Conservation (phyloP, 2,329 filamentous ascomycete genomes). For the Kalmusia sp. region DNA sequence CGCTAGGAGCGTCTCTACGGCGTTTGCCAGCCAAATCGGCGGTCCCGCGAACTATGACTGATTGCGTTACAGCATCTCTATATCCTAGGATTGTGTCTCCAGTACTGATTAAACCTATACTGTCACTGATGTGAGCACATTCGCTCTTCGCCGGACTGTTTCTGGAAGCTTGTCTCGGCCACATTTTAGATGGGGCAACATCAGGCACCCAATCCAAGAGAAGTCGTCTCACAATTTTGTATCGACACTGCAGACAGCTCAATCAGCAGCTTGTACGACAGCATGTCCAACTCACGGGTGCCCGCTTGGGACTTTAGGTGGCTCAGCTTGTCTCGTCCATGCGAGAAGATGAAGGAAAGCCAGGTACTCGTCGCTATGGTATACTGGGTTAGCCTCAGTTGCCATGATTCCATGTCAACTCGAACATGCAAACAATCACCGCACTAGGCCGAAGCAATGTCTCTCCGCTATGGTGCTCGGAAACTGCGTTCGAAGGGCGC, state of each 20-base stretch:
- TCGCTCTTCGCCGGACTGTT: constrained; percentile 1
- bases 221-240: neutral
- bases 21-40: constrained; percentile 94
- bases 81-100: constrained; percentile 14
- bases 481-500: neutral
- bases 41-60: constrained; percentile 69
- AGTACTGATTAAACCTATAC: constrained; percentile 6
- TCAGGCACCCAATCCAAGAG: neutral
- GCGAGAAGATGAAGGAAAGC: neutral
- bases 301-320: neutral
- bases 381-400: neutral
- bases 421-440: neutral
- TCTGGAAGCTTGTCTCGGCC: neutral
- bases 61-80: constrained; percentile 33
- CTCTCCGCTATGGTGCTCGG: neutral
- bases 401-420: neutral
- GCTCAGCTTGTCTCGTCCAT: neutral
- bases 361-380: neutral
- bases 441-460: neutral
- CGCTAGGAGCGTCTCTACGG: constrained; percentile 93
- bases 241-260: neutral
- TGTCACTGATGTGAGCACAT: constrained; percentile 10
- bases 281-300: neutral
- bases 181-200: no score
- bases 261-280: neutral